Percentiles rank a stretch among this genome's conserved stretches.
These are phyloP conservation scores for Aspergillus neotritici DNA, from an alignment of 2,329 filamentous ascomycete species.

Conservation along the genomic window DNA sequence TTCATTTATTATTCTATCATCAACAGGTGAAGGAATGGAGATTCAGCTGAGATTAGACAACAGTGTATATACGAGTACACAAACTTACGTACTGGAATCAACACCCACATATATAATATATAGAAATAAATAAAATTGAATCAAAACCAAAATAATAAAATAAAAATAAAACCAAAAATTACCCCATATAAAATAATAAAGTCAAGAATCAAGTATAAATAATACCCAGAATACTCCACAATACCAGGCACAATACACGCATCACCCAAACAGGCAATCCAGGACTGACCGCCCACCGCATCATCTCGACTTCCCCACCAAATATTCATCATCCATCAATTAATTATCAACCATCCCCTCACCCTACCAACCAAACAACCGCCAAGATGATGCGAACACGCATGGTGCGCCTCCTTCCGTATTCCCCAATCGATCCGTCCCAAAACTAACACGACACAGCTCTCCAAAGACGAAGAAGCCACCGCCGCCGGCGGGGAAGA, in stretches of 20 bases:
- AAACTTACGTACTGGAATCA: too few species aligned
- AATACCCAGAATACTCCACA: too few species aligned
- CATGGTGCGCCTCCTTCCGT: constrained; percentile 48
- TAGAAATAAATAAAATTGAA: neutral
- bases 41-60: too few species aligned
- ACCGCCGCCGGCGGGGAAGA: constrained; percentile 66
- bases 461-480: constrained; percentile 88
- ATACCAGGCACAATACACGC: too few species aligned
- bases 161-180: neutral
- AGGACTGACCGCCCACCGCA: neutral
- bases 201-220: too few species aligned
- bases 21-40: too few species aligned
- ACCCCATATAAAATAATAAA: neutral
- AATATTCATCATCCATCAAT: constrained; percentile 12
- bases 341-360: constrained; percentile 5
- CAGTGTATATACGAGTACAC: too few species aligned
- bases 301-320: neutral
- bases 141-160: neutral
- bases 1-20: too few species aligned
- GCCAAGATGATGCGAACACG: constrained; percentile 51
- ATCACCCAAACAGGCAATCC: too few species aligned
- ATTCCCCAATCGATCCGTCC: neutral
- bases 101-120: too few species aligned
- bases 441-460: constrained; percentile 47
- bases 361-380: constrained; percentile 2